Evolutionary conservation across 1,139 yeast species (phyloP).

Genomic region (Kodamaea ohmeri): DNA sequence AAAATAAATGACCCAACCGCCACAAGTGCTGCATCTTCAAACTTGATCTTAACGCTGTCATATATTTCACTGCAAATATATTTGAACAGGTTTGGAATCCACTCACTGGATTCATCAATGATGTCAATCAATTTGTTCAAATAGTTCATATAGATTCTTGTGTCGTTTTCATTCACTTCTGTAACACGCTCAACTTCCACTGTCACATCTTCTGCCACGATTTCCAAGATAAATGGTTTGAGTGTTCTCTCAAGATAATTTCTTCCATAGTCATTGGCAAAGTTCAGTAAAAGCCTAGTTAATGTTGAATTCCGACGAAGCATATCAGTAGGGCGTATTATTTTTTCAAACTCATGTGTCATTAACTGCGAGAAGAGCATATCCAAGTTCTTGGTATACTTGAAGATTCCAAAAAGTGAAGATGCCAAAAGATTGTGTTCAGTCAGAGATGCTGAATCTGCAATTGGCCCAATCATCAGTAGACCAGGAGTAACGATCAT

Average conservation of each 20-base stretch:
- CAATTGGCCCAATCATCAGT: constrained; percentile 48
- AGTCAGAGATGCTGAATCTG: constrained; percentile 61
- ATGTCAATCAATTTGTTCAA: constrained; percentile 59
- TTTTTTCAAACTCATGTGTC: constrained; percentile 58
- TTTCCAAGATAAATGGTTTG: constrained; percentile 53
- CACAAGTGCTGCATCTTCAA: constrained; percentile 63
- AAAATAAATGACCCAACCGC: constrained; percentile 90
- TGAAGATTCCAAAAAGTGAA: constrained; percentile 62
- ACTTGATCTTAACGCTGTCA: constrained; percentile 58
- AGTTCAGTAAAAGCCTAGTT: constrained; percentile 69
- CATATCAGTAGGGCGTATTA: constrained; percentile 66
- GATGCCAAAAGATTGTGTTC: constrained; percentile 57
- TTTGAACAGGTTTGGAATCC: constrained; percentile 71
- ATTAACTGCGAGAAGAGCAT: constrained; percentile 56
- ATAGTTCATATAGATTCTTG: constrained; percentile 54
- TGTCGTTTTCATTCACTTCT: constrained; percentile 34
- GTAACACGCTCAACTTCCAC: constrained; percentile 68
- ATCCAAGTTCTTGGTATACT: constrained; percentile 53
- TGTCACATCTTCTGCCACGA: constrained; percentile 48
- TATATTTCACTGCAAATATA: constrained; percentile 74
- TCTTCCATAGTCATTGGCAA: constrained; percentile 64
- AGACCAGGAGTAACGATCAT: constrained; percentile 18
- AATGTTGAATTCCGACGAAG: constrained; percentile 81
- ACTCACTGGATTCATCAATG: constrained; percentile 53
- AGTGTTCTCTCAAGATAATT: constrained; percentile 55